Evolutionary conservation across 2,329 filamentous ascomycete species (phyloP).

Genomic region (Gyromitra esculenta): DNA sequence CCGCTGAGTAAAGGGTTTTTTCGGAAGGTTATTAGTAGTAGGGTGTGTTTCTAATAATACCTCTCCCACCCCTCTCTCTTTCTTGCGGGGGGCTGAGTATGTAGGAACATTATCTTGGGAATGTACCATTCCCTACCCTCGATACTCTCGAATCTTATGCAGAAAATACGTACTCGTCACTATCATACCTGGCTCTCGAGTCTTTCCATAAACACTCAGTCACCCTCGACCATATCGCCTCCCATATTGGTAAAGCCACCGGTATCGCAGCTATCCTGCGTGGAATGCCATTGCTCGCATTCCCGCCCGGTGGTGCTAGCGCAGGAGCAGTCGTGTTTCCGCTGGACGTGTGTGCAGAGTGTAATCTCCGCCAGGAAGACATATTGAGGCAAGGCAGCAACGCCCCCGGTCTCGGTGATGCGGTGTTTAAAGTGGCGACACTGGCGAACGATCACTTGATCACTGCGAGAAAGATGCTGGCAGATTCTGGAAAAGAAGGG

Average conservation of each 20-base stretch:
- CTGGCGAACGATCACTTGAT: conserved; percentile 95
- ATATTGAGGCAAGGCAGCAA: conserved; percentile 76
- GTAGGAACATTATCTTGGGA: conserved; percentile 51
- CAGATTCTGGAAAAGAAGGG: conserved; percentile 78
- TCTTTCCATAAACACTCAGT: conserved; percentile 81
- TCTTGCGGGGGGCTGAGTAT: background rate
- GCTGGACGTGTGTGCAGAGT: conserved; percentile 86
- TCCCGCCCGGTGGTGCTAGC: conserved; percentile 67
- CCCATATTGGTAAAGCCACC: conserved; percentile 91
- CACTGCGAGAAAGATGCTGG: conserved; percentile 90
- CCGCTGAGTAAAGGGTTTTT: conserved; percentile 64
- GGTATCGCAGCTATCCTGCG: conserved; percentile 88
- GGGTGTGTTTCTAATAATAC: conserved; percentile 59
- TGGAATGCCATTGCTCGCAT: conserved; percentile 86
- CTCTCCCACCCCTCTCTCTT: background rate
- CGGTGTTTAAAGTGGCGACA: conserved; percentile 90
- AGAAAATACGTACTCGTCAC: conserved; percentile 91
- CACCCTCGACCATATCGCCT: conserved; percentile 89
- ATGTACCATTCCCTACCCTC: conserved; percentile 74
- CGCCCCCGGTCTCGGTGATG: conserved; percentile 63
- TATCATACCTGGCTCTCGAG: conserved; percentile 87
- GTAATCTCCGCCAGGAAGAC: conserved; percentile 84
- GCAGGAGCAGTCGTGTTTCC: conserved; percentile 75
- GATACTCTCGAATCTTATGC: conserved; percentile 84
- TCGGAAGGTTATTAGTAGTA: conserved; percentile 78